Base-by-base conservation (phyloP, 441 rosid genomes). In the Pelargonium citronellum region DNA sequence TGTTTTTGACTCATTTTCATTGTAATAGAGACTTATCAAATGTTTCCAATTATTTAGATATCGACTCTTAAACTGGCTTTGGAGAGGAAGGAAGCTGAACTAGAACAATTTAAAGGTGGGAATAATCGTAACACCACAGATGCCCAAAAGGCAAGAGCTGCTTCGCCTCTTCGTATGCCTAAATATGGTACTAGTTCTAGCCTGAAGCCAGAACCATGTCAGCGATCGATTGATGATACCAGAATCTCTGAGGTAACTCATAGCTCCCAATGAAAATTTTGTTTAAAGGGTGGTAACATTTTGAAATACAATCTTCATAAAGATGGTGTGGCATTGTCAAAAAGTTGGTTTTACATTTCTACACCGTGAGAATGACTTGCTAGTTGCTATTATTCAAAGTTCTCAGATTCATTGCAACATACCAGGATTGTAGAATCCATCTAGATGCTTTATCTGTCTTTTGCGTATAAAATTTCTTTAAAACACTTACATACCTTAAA, bases 11-110 rank as follows among this genome's bases (percentile, higher is more conserved):
- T 24, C 37, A 3, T 20, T 15, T 64, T 64, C 60, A 11, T 66
- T 63, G 19, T 15, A 22, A 17, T 58, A 12, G 37, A 57, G 15
- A 27, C 74, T 55, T 27, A 65, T 15, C 64, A 24, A 51, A 43
- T 46, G 12, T 47, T 62, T 60, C 66, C 39, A 64, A 22, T 64
- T 74, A 49, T 74, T 60, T 69, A 94, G 98, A 86, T 94, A 83
- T 83, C 91, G 4, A 84, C 79, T 75, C 91, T 94, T 46, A 94
- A 84, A 77, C 86, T 83, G 9, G 67, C 84, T 71, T 9, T 94
- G 78, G 98, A 94, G 79, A 86, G 77, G 83, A 94, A 91, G 78
- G 95, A 94, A 82, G 85, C 86, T 19, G 98, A 94, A 80, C 67
- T 89, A 66, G 96, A 94, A 74, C 94, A 87, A 73, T 22, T 83